Evolutionary conservation across 2,329 filamentous ascomycete genomes (phyloP).

Genomic region (Fusarium concolor): DNA sequence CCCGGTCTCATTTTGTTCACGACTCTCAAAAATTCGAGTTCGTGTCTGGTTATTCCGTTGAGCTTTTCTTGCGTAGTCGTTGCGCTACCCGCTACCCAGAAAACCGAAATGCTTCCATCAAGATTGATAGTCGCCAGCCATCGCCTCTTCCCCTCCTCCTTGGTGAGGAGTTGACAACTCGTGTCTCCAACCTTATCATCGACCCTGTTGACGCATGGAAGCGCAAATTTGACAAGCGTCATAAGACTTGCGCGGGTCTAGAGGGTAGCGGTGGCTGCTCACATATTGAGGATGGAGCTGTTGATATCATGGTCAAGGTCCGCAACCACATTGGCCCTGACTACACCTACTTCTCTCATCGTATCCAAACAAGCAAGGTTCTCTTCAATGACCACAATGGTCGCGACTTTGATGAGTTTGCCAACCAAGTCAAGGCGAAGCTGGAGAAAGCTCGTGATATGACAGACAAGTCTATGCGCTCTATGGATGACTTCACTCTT

Average conservation of each 20-base stretch:
- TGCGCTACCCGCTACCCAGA: constrained; percentile 52
- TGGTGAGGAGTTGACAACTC: constrained; percentile 62
- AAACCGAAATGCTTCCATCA: constrained; percentile 54
- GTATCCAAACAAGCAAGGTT: constrained; percentile 56
- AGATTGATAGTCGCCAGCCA: constrained; percentile 60
- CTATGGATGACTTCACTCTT: constrained; percentile 62
- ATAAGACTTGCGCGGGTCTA: constrained; percentile 51
- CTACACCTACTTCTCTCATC: constrained; percentile 58
- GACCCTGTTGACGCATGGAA: constrained; percentile 55
- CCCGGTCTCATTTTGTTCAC: constrained; percentile 58
- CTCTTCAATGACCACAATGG: constrained; percentile 59
- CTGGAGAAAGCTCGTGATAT: constrained; percentile 54
- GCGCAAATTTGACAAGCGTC: constrained; percentile 55
- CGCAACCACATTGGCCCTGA: constrained; percentile 63
- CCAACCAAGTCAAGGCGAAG: constrained; percentile 53
- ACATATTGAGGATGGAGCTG: constrained; percentile 57
- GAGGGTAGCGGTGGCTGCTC: constrained; percentile 54
- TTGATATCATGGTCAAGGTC: constrained; percentile 60
- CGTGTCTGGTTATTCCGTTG: constrained; percentile 62
- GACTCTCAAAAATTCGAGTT: constrained; percentile 42
- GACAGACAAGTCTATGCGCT: constrained; percentile 56
- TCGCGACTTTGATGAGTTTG: constrained; percentile 59
- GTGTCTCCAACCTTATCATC: constrained; percentile 57
- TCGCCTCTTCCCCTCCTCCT: constrained; percentile 60
- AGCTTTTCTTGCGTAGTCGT: constrained; percentile 58